Conservation (phyloP, 208 protist genomes). For the Strigomonas culicis region DNA sequence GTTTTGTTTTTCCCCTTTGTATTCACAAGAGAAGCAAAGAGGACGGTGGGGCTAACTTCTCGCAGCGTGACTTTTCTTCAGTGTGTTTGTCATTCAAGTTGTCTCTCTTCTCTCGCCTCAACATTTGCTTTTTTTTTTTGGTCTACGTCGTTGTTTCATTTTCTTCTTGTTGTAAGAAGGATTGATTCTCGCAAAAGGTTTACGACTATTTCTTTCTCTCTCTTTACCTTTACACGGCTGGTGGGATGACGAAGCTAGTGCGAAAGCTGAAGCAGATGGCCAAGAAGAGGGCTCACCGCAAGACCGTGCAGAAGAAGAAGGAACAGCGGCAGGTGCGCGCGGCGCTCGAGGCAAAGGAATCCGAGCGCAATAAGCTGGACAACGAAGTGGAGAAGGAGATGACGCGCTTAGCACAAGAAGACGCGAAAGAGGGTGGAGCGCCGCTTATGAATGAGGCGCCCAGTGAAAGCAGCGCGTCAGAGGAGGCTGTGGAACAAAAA, state of each 20-base stretch:
- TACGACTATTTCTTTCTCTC: background rate
- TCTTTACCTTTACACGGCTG: slow-evolving; percentile 7
- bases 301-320: slow-evolving; percentile 87
- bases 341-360: slow-evolving; percentile 39
- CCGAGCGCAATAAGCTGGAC: slow-evolving; percentile 39
- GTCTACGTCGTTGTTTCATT: slow-evolving; percentile 2
- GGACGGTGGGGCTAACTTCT: no score
- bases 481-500: slow-evolving; percentile 1
- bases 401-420: slow-evolving; percentile 29
- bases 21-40: no score
- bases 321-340: slow-evolving; percentile 43
- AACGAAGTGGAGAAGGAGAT: slow-evolving; percentile 63
- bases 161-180: no score
- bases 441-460: slow-evolving; percentile 11
- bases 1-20: no score
- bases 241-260: slow-evolving; percentile 80
- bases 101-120: background rate
- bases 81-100: no score
- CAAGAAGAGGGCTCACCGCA: slow-evolving; percentile 82
- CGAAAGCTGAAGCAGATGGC: slow-evolving; percentile 89
- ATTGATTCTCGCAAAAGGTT: no score
- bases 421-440: slow-evolving; percentile 17
- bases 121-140: background rate
- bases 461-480: background rate
- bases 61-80: no score